Base-by-base conservation (phyloP, 2,329 filamentous ascomycete genomes). In the Aspergillus sp. region DNA sequence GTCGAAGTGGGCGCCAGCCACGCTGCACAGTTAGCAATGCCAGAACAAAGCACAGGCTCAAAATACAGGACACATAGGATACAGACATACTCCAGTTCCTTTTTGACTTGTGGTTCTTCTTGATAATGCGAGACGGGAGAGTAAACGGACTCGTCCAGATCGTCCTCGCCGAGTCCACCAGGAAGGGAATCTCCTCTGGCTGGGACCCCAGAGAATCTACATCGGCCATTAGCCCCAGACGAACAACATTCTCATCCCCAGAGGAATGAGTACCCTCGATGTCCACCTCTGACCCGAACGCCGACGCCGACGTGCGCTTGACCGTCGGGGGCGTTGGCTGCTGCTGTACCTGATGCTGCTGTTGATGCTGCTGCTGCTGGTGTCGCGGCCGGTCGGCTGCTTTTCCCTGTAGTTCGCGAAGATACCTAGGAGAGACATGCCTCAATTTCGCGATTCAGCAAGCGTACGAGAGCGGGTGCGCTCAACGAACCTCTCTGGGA, bases 71-170 rank as follows among this genome's bases (percentile, higher is more conserved):
- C n/a, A n/a, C n/a, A 18, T 4, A 11, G 2, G 34, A 41, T 7
- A 20, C 18, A 17, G 1, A 11, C 72, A 54, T 53, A 77, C 75
- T 75, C 75, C 75, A 77, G 12, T 67, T 69, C 2, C 58, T 57
- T 15, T 62, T 65, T 3, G 57, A 57, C 17, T 59, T 56, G 17
- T 64, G 20, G 12, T 53, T 58, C 45, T 62, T 58, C 13, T 61
- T 63, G 26, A 66, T 61, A 5, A 54, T 64, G 3, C 47, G 48
- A 1, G 63, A 64, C 0, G 62, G 62, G 11, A 63, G 48, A 3
- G 58, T 61, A 20, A 68, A 65, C 3, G 62, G 64, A 38, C 58
- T 66, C 3, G 61, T 64, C 65, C 66, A 68, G 30, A 53, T 53
- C 15, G 50, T 45, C 5, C 50, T 30, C 26, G 12, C 50, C 3